A percentile compares a stretch with the other conserved stretches of the same genome.
These are phyloP conservation scores for Aureobasidium zeae DNA, from an alignment of 2,329 filamentous ascomycete species.

Conservation along the genomic window DNA sequence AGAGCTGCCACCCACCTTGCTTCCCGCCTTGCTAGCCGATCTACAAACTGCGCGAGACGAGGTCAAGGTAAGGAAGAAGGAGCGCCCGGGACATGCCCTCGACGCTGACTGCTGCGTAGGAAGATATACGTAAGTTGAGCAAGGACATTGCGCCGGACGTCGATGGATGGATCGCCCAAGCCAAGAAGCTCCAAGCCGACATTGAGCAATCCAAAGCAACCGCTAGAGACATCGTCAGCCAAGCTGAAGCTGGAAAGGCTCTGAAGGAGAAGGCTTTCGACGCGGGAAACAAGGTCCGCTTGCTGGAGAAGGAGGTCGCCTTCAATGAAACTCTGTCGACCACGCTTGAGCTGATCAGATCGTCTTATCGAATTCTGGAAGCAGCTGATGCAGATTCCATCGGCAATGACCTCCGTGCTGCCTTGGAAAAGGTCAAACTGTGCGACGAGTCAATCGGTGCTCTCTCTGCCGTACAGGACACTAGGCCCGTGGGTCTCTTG, in stretches of 20 bases:
- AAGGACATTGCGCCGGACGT: conserved; percentile 69
- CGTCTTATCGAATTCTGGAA: conserved; percentile 42
- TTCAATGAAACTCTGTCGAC: conserved; percentile 48
- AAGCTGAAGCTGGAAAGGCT: conserved; percentile 60
- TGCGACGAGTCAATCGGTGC: conserved; percentile 47
- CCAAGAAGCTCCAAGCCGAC: conserved; percentile 74
- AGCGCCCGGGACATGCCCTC: too few relatives aligned
- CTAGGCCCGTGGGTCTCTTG: conserved; percentile 56
- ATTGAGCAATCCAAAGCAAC: conserved; percentile 71
- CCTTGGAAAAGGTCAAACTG: conserved; percentile 41
- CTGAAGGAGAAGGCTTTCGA: conserved; percentile 57
- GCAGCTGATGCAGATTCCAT: conserved; percentile 32
- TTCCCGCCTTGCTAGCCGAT: conserved; percentile 42
- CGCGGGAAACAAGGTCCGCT: conserved; percentile 43
- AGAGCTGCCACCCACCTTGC: conserved; percentile 36
- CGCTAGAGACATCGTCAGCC: conserved; percentile 69
- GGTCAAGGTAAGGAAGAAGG: conserved; percentile 42
- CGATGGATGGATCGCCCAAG: conserved; percentile 76
- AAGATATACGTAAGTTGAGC: conserved; percentile 67
- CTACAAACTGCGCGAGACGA: conserved; percentile 45
- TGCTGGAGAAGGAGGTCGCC: conserved; percentile 50
- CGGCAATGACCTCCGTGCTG: conserved; percentile 36
- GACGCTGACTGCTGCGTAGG: conserved; percentile 37
- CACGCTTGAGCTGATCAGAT: conserved; percentile 43
- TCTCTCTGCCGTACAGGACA: conserved; percentile 45